Base-by-base conservation (phyloP, 345 rosid genomes). In the Citrus australasica region DNA sequence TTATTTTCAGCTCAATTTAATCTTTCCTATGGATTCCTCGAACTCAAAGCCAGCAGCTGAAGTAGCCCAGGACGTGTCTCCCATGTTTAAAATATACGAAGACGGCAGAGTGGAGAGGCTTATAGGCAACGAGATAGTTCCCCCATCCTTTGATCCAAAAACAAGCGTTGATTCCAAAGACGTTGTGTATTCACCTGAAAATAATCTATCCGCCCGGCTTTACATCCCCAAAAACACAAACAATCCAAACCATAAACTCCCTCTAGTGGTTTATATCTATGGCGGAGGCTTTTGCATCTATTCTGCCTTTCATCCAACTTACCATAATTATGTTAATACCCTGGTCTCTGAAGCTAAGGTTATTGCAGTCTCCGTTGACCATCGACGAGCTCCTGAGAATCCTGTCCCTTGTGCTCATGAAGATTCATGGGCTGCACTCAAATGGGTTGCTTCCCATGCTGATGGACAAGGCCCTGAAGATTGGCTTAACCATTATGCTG, bases 91-190 rank as follows among this genome's bases (percentile, higher is more conserved):
- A n/a, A 4, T 82, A 21, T 83, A 85, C 89, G 79, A 87, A 81
- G 90, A 87, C 64, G 93, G 94, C 38, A 82, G 86, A 10, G 51
- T 92, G 3, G 90, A 89, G 76, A 69, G 90, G 55, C 84, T 88
- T 17, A 0, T 2, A 6, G 83, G 88, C 2, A 85, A 85, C 7
- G 86, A 78, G 51, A 72, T 35, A 0, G 80, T 79, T 25, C 82
- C 86, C 22, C 77, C 92, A 16, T 86, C 89, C 17, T 68, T 38
- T 3, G 88, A 90, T 58, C 76, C 80, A 14, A 58, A 71, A 74
- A 86, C 92, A 42, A 87, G 86, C 10, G 87, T 91, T 73, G 73
- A 82, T 14, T 84, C 90, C 82, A 89, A 86, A 82, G 92, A 91
- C 37, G 67, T 83, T 11, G 38, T 66, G n/a, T 53, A 84, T 66